Evolutionary conservation across 1,284 basidiomycete genomes (phyloP), one percentile per base, ranked within the genome.

Genomic region (Rhodotorula sp.): DNA sequence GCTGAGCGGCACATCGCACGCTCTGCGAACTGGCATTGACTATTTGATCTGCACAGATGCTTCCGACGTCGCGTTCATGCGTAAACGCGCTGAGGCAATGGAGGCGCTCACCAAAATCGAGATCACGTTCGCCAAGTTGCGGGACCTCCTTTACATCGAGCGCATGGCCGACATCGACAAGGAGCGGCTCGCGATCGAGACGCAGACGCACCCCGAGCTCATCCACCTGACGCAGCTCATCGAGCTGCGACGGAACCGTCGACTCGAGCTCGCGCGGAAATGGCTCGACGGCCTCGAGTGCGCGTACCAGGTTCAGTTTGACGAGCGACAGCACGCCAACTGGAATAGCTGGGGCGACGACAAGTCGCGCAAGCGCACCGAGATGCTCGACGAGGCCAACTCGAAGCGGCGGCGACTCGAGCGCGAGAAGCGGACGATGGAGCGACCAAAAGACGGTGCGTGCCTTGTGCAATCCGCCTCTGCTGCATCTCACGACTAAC

Each of bases 331-430:
- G 60, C 84, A 92, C 9, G 89, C 91, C 1, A 85, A 87, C 23
- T 87, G 87, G 73, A 88, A 89, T 77, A 86, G 88, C 57, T 84
- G 86, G 62, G 88, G 88, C 85, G 89, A 87, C 70, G 84, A 87
- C 25, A 85, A 88, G 66, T 89, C 90, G 75, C 88, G 89, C 59
- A 82, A 93, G n/a, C 89, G 93, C 75, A 88, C 86, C 0, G 87
- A 89, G 23, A 90, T 93, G 89, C 88, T 93, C 64, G 87, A 91
- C 0, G 91, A 93, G 75, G 87, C 88, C 21, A 92, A 90, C 76
- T 84, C 91, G 71, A 93, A 93, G 80, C 85, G 90, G 63, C 84
- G 93, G 53, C 86, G 86, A 64, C 81, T 95, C 44, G 92, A 95
- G 79, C 85, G 92, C 68, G 92, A 94, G 69, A 86, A 91, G 74